Base-by-base conservation (phyloP, 176 grass and related monocot genomes). In the Tillandsia leiboldiana region DNA sequence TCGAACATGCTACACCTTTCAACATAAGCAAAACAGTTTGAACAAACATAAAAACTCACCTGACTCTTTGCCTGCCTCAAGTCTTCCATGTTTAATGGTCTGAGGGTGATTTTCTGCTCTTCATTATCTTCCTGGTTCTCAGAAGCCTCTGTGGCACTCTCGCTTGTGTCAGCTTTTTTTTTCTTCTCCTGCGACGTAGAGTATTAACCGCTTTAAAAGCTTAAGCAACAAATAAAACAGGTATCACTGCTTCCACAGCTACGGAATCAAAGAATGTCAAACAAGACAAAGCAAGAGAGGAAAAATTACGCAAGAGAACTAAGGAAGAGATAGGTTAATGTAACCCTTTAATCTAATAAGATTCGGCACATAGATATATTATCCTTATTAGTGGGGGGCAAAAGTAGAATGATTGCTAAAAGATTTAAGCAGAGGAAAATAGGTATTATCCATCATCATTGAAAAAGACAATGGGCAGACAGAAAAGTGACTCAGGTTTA, bases 31-130 rank as follows among this genome's bases (percentile, higher is more conserved):
- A 15, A 10, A 23, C 11, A 61, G 10, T 42, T 42, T 7, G 56
- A 20, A 61, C 22, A 22, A 18, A 23, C 15, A 22, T 10, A 63
- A 53, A 24, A 80, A 64, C 81, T 85, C 81, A 99, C 94, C 65
- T 99, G 94, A 72, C 79, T 86, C 72, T 85, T 99, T 79, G 94
- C 94, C 71, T 90, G 78, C 83, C 77, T 93, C 70, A 99, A 64
- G 70, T 99, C 94, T 63, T 93, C 84, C 94, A 93, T 99, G 13
- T 81, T 99, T 63, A 99, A 53, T 18, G 94, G 77, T 74, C 94
- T 88, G 20, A 93, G 90, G 49, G 72, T 75, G 28, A 86, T 70
- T 15, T 48, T 10, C 13, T 1, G 42, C 49, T 88, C 82, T 11
- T 71, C 79, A 51, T 66, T 70, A 63, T 75, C 76, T 10, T 15